Conservation (phyloP, 2,329 filamentous ascomycete genomes). For the Ophiostoma himal-ulmi region DNA sequence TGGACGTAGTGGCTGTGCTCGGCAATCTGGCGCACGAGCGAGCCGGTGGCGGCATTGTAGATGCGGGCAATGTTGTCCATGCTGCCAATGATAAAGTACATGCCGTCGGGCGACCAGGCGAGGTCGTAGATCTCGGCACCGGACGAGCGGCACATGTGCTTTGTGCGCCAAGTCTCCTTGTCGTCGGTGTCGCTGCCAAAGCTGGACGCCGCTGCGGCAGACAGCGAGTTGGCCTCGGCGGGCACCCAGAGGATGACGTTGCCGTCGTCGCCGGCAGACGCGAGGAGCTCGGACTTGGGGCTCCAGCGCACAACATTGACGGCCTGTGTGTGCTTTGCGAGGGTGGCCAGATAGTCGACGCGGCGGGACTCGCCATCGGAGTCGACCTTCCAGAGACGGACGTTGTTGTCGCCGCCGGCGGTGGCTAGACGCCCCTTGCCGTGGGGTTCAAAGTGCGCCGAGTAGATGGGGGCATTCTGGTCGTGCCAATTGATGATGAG, state of each 20-base stretch:
- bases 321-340: constrained; percentile 90
- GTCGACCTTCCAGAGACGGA: constrained; percentile 93
- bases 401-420: constrained; percentile 92
- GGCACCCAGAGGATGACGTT: constrained; percentile 97
- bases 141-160: constrained; percentile 94
- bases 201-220: constrained; percentile 35
- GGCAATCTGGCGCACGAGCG: constrained; percentile 81
- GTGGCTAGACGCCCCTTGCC: constrained; percentile 90
- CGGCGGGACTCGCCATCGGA: constrained; percentile 77
- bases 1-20: constrained; percentile 98
- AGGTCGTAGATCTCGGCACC: constrained; percentile 97
- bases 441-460: constrained; percentile 88
- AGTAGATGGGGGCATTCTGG: constrained; percentile 94
- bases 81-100: constrained; percentile 95
- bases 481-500: constrained; percentile 99
- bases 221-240: constrained; percentile 58
- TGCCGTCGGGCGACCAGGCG: constrained; percentile 95
- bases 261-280: constrained; percentile 92
- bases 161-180: constrained; percentile 93
- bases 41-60: constrained; percentile 73
- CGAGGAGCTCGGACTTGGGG: constrained; percentile 86
- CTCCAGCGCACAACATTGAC: constrained; percentile 98
- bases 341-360: constrained; percentile 84
- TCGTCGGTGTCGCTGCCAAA: constrained; percentile 89
- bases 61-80: constrained; percentile 99